Evolutionary conservation across 2,329 filamentous ascomycete genomes (phyloP).

Genomic region (Colletotrichum incanum): DNA sequence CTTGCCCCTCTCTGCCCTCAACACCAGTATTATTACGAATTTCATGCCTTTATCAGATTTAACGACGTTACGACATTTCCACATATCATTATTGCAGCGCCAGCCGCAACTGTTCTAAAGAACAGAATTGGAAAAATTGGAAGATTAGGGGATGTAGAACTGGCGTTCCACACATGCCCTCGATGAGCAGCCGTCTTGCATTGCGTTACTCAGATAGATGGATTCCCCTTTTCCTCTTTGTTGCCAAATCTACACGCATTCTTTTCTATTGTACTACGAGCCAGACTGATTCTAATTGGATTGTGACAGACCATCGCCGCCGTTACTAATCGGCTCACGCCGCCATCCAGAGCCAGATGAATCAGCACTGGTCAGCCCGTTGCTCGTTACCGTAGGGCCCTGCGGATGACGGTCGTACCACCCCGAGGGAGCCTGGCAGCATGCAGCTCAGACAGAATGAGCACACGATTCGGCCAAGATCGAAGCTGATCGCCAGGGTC

Average conservation of each 20-base stretch:
- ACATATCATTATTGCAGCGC: not conserved
- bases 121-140: not conserved
- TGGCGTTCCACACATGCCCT: conserved; percentile 23
- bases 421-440: conserved; percentile 7
- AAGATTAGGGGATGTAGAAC: conserved; percentile 16
- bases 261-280: conserved; percentile 48
- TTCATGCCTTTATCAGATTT: not conserved
- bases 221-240: conserved; percentile 25
- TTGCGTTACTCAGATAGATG: conserved; percentile 42
- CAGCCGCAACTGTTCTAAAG: not conserved
- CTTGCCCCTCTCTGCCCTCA: not conserved
- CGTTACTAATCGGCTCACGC: conserved; percentile 43
- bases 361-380: conserved; percentile 1
- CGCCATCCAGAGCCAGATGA: conserved; percentile 6
- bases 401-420: conserved; percentile 17
- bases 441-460: conserved; percentile 28
- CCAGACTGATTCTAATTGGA: conserved; percentile 58
- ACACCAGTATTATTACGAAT: not conserved
- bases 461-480: conserved; percentile 18
- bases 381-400: conserved; percentile 8
- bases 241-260: conserved; percentile 43
- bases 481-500: conserved; percentile 28
- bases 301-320: conserved; percentile 62
- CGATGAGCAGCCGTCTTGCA: conserved; percentile 20
- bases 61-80: conserved; percentile 17